Evolutionary conservation across 192 early-diverging fungal species (phyloP).

Genomic region (Coemansia sp.): DNA sequence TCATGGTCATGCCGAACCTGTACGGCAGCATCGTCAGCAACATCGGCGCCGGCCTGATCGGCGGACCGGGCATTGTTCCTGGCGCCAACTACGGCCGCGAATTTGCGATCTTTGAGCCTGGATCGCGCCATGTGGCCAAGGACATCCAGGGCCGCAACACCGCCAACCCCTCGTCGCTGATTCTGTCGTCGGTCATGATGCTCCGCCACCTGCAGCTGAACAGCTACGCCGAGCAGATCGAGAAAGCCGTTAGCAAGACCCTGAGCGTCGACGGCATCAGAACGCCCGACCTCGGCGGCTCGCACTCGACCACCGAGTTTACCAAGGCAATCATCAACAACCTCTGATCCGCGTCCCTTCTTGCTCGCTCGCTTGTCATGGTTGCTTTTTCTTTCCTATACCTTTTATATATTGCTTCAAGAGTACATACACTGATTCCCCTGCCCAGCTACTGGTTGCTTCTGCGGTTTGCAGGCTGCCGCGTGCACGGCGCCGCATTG

Average conservation of each 20-base stretch:
- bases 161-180: slow-evolving; percentile 93
- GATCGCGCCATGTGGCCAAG: slow-evolving; percentile 97
- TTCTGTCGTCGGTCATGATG: slow-evolving; percentile 93
- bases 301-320: slow-evolving; percentile 86
- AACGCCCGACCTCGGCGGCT: slow-evolving; percentile 91
- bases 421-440: no score
- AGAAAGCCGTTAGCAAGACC: slow-evolving; percentile 84
- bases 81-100: slow-evolving; percentile 98
- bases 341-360: slow-evolving; percentile 20
- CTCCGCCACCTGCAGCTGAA: slow-evolving; percentile 90
- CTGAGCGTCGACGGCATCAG: slow-evolving; percentile 68
- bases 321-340: slow-evolving; percentile 80
- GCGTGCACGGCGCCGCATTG: no score
- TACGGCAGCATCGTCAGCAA: slow-evolving; percentile 99
- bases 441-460: no score
- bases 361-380: not conserved
- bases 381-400: not conserved
- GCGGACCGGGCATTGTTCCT: slow-evolving; percentile 93
- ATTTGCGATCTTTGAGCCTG: slow-evolving; percentile 97
- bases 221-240: slow-evolving; percentile 88
- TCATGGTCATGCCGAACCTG: slow-evolving; percentile 99
- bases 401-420: not conserved
- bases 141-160: slow-evolving; percentile 93
- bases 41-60: slow-evolving; percentile 94
- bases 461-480: no score